These are phyloP conservation scores for Neurospora sp. DNA, from an alignment of 495 filamentous ascomycete species.

Conservation along the genomic window DNA sequence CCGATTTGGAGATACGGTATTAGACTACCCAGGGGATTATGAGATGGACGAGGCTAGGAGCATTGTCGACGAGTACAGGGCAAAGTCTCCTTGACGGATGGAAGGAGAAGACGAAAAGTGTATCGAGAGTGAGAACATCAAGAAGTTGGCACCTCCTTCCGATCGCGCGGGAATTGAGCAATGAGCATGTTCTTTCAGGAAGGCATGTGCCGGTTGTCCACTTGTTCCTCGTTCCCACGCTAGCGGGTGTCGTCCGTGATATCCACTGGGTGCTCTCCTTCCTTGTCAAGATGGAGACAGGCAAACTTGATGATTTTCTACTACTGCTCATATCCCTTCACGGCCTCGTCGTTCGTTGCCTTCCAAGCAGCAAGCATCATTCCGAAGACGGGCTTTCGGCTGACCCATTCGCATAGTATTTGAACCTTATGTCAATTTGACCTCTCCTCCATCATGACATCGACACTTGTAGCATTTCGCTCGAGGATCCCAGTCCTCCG, in stretches of 20 bases:
- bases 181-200: background rate
- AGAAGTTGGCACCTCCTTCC: background rate
- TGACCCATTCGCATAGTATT: background rate
- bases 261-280: background rate
- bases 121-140: background rate
- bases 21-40: conserved; percentile 19
- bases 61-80: conserved; percentile 12
- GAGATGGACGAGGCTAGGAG: conserved; percentile 15
- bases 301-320: background rate
- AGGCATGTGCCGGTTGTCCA: background rate
- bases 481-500: background rate
- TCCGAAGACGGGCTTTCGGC: background rate
- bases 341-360: background rate
- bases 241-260: too few relatives aligned
- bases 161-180: background rate
- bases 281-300: background rate
- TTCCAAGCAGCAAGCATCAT: background rate
- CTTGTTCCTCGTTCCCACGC: too few relatives aligned
- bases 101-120: background rate
- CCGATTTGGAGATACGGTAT: conserved; percentile 20
- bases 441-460: background rate
- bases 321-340: background rate
- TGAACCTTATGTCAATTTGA: background rate
- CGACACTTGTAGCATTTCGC: background rate
- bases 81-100: background rate